These are phyloP conservation scores for Trypanosoma rangeli DNA, from an alignment of 208 protist species.

Conservation along the genomic window DNA sequence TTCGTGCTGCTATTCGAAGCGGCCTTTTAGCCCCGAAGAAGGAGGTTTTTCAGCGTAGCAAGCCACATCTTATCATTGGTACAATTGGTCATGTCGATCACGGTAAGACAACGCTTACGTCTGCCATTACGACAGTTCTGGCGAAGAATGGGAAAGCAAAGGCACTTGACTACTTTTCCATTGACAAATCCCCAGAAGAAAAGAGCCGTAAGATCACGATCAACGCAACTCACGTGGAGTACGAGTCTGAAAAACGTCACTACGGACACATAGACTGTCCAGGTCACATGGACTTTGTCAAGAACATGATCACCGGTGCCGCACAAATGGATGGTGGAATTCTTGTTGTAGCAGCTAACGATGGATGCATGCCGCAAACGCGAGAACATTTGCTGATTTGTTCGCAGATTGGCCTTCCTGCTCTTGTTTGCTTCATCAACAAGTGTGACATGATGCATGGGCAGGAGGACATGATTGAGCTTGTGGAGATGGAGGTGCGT, in stretches of 20 bases:
- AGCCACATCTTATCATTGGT: slow-evolving; percentile 98
- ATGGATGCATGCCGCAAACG: slow-evolving; percentile 99
- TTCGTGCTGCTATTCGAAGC: slow-evolving; percentile 46
- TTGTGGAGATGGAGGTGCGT: slow-evolving; percentile 97
- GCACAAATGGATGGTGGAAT: slow-evolving; percentile 96
- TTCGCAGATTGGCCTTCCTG: slow-evolving; percentile 96
- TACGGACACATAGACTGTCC: slow-evolving; percentile 99
- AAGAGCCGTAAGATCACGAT: slow-evolving; percentile 99
- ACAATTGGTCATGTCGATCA: slow-evolving; percentile 99
- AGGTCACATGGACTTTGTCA: slow-evolving; percentile 99
- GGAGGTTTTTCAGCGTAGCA: slow-evolving; percentile 92
- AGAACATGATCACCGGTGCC: slow-evolving; percentile 99
- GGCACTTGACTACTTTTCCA: slow-evolving; percentile 96
- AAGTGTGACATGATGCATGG: slow-evolving; percentile 96
- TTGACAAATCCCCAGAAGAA: slow-evolving; percentile 99
- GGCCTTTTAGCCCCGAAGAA: slow-evolving; percentile 62
- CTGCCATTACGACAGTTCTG: slow-evolving; percentile 96
- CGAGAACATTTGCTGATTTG: slow-evolving; percentile 98
- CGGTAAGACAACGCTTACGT: slow-evolving; percentile 99
- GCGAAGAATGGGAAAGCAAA: slow-evolving; percentile 81
- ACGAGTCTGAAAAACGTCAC: slow-evolving; percentile 98
- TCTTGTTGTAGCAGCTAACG: slow-evolving; percentile 91
- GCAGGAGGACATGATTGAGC: slow-evolving; percentile 93
- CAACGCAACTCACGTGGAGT: slow-evolving; percentile 97
- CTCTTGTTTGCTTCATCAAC: slow-evolving; percentile 99